Percentiles rank a stretch among this genome's conserved stretches.
These are phyloP conservation scores for Solanum dulcamara DNA, from an alignment of 257 asterid genomes.

Conservation along the genomic window DNA sequence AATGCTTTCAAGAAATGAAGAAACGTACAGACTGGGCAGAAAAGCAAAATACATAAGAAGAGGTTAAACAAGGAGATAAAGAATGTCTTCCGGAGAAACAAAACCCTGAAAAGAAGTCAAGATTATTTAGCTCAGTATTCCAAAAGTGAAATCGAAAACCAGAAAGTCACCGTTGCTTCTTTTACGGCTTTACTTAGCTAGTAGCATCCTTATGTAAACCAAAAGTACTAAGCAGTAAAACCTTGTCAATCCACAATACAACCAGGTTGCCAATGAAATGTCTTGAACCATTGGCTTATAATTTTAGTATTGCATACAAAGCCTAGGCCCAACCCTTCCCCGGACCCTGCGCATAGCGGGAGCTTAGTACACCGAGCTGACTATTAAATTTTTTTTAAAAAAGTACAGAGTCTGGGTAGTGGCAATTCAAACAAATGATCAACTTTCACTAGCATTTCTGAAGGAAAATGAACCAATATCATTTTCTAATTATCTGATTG, in stretches of 20 bases:
- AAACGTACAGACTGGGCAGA: not conserved
- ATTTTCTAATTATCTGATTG: not conserved
- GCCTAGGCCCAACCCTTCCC: not conserved
- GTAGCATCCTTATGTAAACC: not conserved
- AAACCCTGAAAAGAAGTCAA: not conserved
- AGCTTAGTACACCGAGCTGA: not conserved
- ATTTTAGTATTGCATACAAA: not conserved
- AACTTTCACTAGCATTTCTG: not conserved
- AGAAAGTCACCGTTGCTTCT: not conserved
- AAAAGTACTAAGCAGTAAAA: not conserved
- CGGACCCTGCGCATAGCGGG: not conserved
- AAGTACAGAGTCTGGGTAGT: not conserved
- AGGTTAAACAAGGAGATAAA: not conserved
- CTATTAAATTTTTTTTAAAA: too few species aligned
- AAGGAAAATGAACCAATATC: not conserved
- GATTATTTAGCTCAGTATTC: not conserved
- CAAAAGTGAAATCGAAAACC: not conserved
- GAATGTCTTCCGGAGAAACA: not conserved
- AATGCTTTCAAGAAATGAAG: not conserved
- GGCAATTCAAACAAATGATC: not conserved
- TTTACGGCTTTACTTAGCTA: not conserved
- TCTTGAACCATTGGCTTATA: not conserved
- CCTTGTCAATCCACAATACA: not conserved
- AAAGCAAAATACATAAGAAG: not conserved
- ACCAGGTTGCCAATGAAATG: not conserved